phyloP scores from a whole-genome alignment of 768 basidiomycete genomes.

The Ramaria sp. region DNA sequence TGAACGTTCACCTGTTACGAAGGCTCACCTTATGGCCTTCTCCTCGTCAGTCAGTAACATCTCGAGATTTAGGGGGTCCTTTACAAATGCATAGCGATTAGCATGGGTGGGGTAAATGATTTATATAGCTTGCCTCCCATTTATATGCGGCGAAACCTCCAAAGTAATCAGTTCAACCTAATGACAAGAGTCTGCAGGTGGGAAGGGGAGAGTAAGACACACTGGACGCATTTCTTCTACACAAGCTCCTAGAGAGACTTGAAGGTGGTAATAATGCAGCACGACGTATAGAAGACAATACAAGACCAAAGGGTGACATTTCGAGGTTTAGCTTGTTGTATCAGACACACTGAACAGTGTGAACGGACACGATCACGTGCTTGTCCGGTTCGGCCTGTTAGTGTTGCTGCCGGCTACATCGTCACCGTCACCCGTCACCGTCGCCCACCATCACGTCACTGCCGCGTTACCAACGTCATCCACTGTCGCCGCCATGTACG shows the following conservation, averaged over 20 bases:
- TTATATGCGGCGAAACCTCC: slow-evolving; percentile 2
- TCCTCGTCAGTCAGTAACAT: slow-evolving; percentile 84
- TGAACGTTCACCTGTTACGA: not conserved
- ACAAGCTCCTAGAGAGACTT: not conserved
- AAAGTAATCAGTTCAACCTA: not conserved
- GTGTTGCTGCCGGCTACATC: no score
- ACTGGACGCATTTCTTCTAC: slow-evolving; percentile 1
- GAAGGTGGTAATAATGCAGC: not conserved
- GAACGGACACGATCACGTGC: not conserved
- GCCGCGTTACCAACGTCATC: no score
- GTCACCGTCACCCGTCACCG: no score
- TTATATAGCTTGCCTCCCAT: not conserved
- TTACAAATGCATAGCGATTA: not conserved
- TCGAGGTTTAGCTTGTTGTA: not conserved
- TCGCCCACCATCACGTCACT: no score
- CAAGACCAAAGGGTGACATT: not conserved
- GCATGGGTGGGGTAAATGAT: not conserved
- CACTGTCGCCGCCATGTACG: no score
- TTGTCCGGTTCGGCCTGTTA: no score
- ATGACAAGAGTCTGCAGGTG: not conserved
- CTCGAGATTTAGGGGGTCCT: slow-evolving; percentile 82
- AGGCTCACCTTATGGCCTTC: slow-evolving; percentile 65
- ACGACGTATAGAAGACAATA: not conserved
- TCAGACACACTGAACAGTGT: not conserved
- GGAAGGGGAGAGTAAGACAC: not conserved